phyloP scores from a whole-genome alignment of 441 rosid species.

The Jatropha podagrica region DNA sequence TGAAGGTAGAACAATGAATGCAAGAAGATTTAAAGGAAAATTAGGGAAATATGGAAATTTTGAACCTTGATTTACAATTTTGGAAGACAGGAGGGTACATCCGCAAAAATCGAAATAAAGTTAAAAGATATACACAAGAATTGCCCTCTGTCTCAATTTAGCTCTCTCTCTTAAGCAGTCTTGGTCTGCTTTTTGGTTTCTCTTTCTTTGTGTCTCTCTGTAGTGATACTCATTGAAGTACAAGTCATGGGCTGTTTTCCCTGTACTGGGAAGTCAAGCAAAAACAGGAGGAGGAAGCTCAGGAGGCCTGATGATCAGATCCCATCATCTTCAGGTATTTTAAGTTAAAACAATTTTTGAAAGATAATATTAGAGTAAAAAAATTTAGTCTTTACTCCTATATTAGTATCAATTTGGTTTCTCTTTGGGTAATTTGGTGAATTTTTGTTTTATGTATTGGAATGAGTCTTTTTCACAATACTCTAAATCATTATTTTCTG shows the following conservation, averaged over 20 bases:
- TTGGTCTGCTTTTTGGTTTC: not conserved
- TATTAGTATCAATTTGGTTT: not conserved
- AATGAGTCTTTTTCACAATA: not conserved
- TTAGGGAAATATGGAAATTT: not conserved
- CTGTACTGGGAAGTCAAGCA: conserved; percentile 48
- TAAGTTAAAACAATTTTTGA: not conserved
- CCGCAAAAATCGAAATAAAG: conserved; percentile 4
- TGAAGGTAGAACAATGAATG: too few species aligned
- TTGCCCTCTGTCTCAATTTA: conserved; percentile 12
- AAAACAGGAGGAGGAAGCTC: conserved; percentile 35
- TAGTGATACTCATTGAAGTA: conserved; percentile 19
- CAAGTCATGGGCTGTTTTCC: conserved; percentile 53
- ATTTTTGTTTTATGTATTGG: not conserved
- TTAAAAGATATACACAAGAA: not conserved
- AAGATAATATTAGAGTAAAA: not conserved
- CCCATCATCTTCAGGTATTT: conserved; percentile 53
- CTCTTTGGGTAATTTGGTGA: conserved; percentile 6
- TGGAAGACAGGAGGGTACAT: conserved; percentile 6
- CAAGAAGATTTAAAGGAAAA: too few species aligned
- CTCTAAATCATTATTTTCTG: conserved; percentile 18
- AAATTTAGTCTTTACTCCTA: not conserved
- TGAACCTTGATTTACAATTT: not conserved
- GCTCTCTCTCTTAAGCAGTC: not conserved
- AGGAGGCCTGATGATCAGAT: conserved; percentile 47
- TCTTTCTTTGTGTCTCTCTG: not conserved